Percentiles rank a stretch among this genome's conserved stretches.
These are phyloP conservation scores for Lyophyllum decastes DNA, from an alignment of 768 basidiomycete species.

Conservation along the genomic window DNA sequence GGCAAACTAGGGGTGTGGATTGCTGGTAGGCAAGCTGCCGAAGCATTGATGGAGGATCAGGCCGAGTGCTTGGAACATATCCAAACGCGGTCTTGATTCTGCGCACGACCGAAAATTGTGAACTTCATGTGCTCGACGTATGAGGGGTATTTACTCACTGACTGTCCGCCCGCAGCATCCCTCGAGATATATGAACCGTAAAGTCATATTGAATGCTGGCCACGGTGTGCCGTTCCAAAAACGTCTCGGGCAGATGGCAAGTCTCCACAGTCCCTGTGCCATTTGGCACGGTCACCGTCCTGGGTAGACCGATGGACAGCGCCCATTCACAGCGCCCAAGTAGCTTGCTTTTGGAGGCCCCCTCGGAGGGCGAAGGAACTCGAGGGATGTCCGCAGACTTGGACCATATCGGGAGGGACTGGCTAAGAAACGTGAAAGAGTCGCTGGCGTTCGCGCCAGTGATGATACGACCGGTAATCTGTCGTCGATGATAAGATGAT, in stretches of 20 bases:
- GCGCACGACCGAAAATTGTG: not conserved
- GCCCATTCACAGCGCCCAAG: conserved; percentile 50
- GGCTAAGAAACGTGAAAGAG: conserved; percentile 44
- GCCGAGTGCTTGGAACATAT: conserved; percentile 48
- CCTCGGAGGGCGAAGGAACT: conserved; percentile 42
- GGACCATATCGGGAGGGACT: conserved; percentile 48
- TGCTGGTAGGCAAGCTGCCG: conserved; percentile 53
- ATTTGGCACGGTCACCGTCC: conserved; percentile 40
- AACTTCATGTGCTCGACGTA: not conserved
- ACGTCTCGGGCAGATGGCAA: conserved; percentile 52
- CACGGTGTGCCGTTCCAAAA: conserved; percentile 48
- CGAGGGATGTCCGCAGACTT: conserved; percentile 41
- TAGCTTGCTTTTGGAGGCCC: conserved; percentile 41
- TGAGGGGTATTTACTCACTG: conserved; percentile 32
- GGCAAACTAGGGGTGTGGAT: conserved; percentile 42
- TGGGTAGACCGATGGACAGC: conserved; percentile 46
- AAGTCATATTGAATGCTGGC: conserved; percentile 56
- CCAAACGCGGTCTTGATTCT: conserved; percentile 56
- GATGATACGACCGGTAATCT: conserved; percentile 55
- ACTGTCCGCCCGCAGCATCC: conserved; percentile 49
- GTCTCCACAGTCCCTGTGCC: conserved; percentile 36
- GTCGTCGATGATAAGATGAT: not conserved
- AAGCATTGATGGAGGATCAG: conserved; percentile 44
- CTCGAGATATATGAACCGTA: conserved; percentile 44
- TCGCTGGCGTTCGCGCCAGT: conserved; percentile 47